A percentile compares a stretch with the other conserved stretches of the same genome.
Evolutionary conservation across 176 grass and related monocot species (phyloP).

Genomic region (Paspalum vaginatum): DNA sequence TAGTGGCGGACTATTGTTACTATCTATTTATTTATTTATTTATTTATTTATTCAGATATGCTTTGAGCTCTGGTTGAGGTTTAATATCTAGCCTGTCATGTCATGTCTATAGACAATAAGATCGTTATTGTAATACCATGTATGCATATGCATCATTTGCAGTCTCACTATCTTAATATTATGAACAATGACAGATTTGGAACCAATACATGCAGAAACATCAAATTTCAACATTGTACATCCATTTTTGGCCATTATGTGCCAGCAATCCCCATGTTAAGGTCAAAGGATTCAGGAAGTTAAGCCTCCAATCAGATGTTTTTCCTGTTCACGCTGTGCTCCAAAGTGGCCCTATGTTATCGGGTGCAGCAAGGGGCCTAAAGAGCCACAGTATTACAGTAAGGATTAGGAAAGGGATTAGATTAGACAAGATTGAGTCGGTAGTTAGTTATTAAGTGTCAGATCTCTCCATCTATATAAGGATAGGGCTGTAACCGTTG

Average conservation of each 20-base stretch:
- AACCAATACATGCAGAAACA: constrained; percentile 3
- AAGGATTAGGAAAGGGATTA: too few relatives aligned
- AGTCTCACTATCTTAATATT: not conserved
- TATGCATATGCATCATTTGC: not conserved
- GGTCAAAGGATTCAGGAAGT: not conserved
- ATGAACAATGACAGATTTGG: not conserved
- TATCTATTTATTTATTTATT: not conserved
- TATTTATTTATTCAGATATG: not conserved
- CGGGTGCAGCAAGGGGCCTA: too few relatives aligned
- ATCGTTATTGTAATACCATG: not conserved
- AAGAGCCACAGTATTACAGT: too few relatives aligned
- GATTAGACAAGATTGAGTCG: too few relatives aligned
- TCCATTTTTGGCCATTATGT: constrained; percentile 15
- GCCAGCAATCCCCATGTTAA: not conserved
- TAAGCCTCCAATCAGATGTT: not conserved
- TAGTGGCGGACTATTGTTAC: not conserved
- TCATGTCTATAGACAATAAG: not conserved
- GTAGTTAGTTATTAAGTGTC: too few relatives aligned
- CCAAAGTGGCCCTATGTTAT: not conserved
- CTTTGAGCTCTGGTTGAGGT: not conserved
- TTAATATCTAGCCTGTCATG: not conserved
- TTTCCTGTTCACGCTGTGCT: not conserved
- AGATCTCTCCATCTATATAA: too few relatives aligned
- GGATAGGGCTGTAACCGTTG: too few relatives aligned
- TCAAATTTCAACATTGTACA: not conserved